Base-by-base conservation (phyloP, 2,329 filamentous ascomycete species). In the Colletotrichum musae region DNA sequence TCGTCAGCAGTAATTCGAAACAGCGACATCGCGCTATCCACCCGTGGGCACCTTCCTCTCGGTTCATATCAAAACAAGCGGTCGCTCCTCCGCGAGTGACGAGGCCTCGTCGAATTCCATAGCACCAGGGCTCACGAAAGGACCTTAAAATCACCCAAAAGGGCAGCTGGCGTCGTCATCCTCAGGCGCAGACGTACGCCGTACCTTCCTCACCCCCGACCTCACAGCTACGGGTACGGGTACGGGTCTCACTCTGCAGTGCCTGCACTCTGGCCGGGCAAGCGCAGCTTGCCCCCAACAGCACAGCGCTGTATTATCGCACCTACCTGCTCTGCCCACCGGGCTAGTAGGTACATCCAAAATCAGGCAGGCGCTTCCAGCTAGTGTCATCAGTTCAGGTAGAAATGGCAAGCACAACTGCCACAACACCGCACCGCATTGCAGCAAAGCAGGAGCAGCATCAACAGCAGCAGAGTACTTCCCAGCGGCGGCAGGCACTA, bases 121-220 rank as follows among this genome's bases (percentile, higher is more conserved):
- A 9, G 28, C 28, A 45, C 36, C 39, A 21, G 48, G 58, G 50
- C 58, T 26, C 21, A 43, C 21, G 36, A 45, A 51, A 62, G 32
- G 15, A 52, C 47, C 4, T 6, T 56, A 12, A 48, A 21, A 28
- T 26, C 18, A 32, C 67, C 63, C 50, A 67, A 70, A 68, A 45
- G 47, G 57, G 67, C 57, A 70, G 68, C 32, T 58, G 68, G 68
- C 68, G 67, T 70, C 68, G 68, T 70, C 68, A 70, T 63, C 68
- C 64, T 68, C 52, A 70, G 68, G 64, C 51, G 58, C 58, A 68
- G 64, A 68, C 64, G 47, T 50, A 50, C 47, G 47, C 21, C 16
- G 47, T 18, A 18, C 47, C 5, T n/a, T n/a, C 43, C 43, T 43
- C 15, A 15, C 41, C 41, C 13, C 41, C 41, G 13, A n/a, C 41